A percentile compares a stretch with the other conserved stretches of the same genome.
Evolutionary conservation across 2,329 filamentous ascomycete species (phyloP).

Genomic region (Parastagonospora avenae): DNA sequence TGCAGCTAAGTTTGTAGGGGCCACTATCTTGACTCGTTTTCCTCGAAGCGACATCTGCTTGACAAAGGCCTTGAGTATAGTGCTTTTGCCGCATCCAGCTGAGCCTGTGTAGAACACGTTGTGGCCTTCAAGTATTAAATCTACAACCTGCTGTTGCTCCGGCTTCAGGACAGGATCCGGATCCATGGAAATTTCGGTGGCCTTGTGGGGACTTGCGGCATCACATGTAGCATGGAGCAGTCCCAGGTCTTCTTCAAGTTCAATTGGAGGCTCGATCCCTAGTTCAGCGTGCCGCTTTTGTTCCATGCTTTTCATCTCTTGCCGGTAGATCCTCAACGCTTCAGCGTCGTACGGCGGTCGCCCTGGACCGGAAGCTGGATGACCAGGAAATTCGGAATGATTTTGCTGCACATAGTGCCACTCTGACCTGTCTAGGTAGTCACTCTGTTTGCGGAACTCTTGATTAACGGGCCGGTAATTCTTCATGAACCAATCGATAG

Average conservation of each 20-base stretch:
- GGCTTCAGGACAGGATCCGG: slow-evolving; percentile 13
- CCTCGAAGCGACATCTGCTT: slow-evolving; percentile 43
- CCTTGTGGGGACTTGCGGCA: not conserved
- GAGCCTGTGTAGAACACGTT: slow-evolving; percentile 71
- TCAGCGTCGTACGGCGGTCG: too few relatives aligned
- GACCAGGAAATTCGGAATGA: too few relatives aligned
- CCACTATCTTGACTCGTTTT: slow-evolving; percentile 57
- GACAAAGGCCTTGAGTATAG: slow-evolving; percentile 58
- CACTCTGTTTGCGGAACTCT: too few relatives aligned
- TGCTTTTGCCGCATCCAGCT: slow-evolving; percentile 65
- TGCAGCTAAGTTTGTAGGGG: slow-evolving; percentile 65
- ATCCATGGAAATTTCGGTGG: not conserved
- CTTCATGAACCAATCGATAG: slow-evolving; percentile 73
- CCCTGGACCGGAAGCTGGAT: too few relatives aligned
- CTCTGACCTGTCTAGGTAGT: too few relatives aligned
- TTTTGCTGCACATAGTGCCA: too few relatives aligned
- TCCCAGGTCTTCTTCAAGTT: too few relatives aligned
- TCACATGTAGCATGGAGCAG: not conserved
- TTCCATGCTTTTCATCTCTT: too few relatives aligned
- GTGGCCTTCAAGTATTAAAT: slow-evolving; percentile 56
- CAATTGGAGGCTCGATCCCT: too few relatives aligned
- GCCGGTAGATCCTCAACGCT: too few relatives aligned
- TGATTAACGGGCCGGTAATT: not conserved
- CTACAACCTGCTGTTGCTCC: slow-evolving; percentile 57
- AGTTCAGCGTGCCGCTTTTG: too few relatives aligned